Evolutionary conservation across 139 green algal genomes (phyloP).

Genomic region (Microglena sp.): DNA sequence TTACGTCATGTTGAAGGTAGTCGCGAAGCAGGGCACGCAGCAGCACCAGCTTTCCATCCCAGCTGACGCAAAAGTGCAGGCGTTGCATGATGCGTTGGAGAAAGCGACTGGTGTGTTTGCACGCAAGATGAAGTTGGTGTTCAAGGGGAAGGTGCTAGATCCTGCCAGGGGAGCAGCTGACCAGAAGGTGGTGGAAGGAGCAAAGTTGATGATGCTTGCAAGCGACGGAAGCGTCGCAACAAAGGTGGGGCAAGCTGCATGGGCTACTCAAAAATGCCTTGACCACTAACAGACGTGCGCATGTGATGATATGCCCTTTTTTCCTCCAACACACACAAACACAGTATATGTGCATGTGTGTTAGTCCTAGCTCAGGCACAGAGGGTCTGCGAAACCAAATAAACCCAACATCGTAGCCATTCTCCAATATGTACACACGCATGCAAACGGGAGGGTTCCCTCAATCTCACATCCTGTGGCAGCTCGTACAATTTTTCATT

Average conservation of each 20-base stretch:
- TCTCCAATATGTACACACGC: too few species aligned
- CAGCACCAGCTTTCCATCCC: neutral
- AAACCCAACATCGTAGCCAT: too few species aligned
- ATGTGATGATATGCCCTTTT: too few species aligned
- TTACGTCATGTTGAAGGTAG: slow-evolving; percentile 5
- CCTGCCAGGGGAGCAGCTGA: slow-evolving; percentile 8
- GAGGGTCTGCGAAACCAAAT: too few species aligned
- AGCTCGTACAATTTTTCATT: too few species aligned
- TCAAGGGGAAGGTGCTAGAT: slow-evolving; percentile 36
- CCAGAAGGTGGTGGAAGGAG: slow-evolving; percentile 18
- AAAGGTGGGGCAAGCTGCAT: slow-evolving; percentile 4
- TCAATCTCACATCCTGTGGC: too few species aligned
- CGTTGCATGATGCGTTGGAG: slow-evolving; percentile 33
- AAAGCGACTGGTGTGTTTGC: slow-evolving; percentile 35
- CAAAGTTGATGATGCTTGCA: slow-evolving; percentile 63
- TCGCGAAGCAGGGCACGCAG: slow-evolving; percentile 1
- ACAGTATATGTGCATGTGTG: too few species aligned
- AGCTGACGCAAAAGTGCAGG: slow-evolving; percentile 3
- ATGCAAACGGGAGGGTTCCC: too few species aligned
- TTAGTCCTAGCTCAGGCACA: too few species aligned
- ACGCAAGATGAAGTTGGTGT: slow-evolving; percentile 53
- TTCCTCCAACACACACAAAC: neutral
- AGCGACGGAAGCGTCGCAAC: neutral
- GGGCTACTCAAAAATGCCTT: neutral
- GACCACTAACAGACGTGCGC: neutral